A percentile compares a stretch with the other conserved stretches of the same genome.
These are phyloP conservation scores for Reutealis trisperma DNA, from an alignment of 345 rosid genomes.

Conservation along the genomic window DNA sequence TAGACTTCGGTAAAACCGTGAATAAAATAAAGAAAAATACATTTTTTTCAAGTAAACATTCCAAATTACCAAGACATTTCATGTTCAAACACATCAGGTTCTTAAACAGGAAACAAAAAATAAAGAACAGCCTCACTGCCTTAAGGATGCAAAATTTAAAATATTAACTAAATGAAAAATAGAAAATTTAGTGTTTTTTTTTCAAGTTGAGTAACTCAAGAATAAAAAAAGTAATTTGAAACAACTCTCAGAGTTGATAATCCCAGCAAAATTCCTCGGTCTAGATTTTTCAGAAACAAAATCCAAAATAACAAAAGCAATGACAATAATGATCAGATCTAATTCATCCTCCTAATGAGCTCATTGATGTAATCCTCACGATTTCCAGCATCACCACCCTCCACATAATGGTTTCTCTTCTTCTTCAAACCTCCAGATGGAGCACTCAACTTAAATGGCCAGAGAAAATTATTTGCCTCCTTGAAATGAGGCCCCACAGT, in stretches of 20 bases:
- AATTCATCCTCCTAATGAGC: constrained; percentile 87
- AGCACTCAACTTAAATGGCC: constrained; percentile 83
- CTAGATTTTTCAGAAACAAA: not conserved
- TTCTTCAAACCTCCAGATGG: constrained; percentile 80
- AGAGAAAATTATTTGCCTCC: constrained; percentile 83
- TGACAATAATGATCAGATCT: constrained; percentile 14
- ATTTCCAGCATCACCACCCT: constrained; percentile 95
- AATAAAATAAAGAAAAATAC: no score
- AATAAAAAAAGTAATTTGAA: no score
- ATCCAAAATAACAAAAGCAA: not conserved
- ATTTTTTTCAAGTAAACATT: no score
- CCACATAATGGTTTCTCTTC: constrained; percentile 85
- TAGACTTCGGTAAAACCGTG: no score
- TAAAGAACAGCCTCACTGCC: no score
- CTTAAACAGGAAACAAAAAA: no score
- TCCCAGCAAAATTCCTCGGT: not conserved
- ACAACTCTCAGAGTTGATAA: not conserved
- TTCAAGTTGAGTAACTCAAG: not conserved
- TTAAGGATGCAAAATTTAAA: no score
- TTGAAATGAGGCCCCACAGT: constrained; percentile 89
- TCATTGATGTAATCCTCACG: constrained; percentile 79
- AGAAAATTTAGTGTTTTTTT: no score
- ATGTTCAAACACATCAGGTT: no score
- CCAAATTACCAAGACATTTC: no score
- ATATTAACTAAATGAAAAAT: no score